Evolutionary conservation across 371 early-diverging fungal genomes (phyloP), one percentile per base, ranked within the genome.

Genomic region (Funneliformis caledonium): DNA sequence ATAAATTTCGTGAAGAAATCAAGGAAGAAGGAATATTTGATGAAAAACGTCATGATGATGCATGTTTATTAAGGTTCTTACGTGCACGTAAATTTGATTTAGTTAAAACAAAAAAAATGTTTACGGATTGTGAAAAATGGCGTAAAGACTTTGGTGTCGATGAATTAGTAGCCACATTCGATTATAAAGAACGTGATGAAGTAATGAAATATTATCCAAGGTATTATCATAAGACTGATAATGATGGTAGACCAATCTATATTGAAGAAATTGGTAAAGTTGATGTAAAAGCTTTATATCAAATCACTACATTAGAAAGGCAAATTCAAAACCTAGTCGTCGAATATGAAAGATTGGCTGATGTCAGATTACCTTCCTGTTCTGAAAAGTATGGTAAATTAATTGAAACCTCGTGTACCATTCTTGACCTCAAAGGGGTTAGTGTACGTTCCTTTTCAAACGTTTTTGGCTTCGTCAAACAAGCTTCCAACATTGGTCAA

Each of bases 151-250:
- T 83, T 64, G 80, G 85, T 3, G 88, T 89, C 56, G 88, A 89
- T 50, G 81, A 83, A 14, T 68, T 89, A 47, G 84, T 82, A 45
- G 81, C 85, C n/a, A 82, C 76, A 14, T 89, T 89, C 72, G 82
- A 85, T 82, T 87, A 88, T 78, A 83, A 86, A 67, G 88, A 89
- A 73, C 85, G 81, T 59, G 86, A 87, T 10, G 85, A 84, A 59
- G 87, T 89, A 47, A 83, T 82, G 76, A 82, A 84, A 64, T 78
- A 87, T 69, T 94, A 93, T 84, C 93, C 93, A 47, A 90, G 92
- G 26, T 94, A 89, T 85, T 94, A 94, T 85, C 94, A 94, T 85
- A 91, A 91, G 77, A 87, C 87, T 37, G 94, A 94, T 86, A 93
- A 91, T 84, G 81, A 83, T 4, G 93, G 93, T n/a, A 89, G 94